Evolutionary conservation across 2,329 filamentous ascomycete genomes (phyloP), one percentile per base, ranked within the genome.

Genomic region (Ophiostoma populinum): DNA sequence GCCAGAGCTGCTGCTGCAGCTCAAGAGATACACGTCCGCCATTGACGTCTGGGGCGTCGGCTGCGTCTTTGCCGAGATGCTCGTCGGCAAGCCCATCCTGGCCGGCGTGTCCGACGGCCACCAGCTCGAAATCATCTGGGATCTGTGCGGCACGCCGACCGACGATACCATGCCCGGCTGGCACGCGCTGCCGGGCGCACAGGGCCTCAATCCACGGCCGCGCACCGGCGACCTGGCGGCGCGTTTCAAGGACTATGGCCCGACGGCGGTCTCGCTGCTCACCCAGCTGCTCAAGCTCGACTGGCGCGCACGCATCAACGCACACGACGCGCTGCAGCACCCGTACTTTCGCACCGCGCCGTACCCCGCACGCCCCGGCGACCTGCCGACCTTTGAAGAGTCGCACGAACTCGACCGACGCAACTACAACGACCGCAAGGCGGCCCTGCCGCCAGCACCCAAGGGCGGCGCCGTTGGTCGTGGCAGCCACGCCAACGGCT

Each of bases 1-100:
- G 22, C 90, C 90, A 0, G 90, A 98, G 63, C 65, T 98, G 25
- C 63, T 98, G 21, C 66, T 98, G 32, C 80, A 87, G 43, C 64
- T 98, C 21, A 76, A 85, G 47, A 74, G 74, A 45, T 98, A 98
- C 56, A 98, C 90, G n/a, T 83, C 86, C 11, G 86, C 90, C 8
- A 94, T 98, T 48, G 90, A 98, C 55, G 74, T 98, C 58, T 98
- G 90, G 90, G 90, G 90, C 47, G 87, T 94, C 46, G 90, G 35
- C n/a, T 98, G 90, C 51, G 85, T 98, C 3, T 94, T 98, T 56
- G 90, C 85, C 34, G 90, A 98, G 53, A 98, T 98, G 87, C 78
- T 94, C 44, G 74, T 83, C 47, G 77, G 83, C 24, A 92, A 87
- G 53, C 90, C 90, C 0, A 95, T 98, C 35, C 65, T 98, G 28